Evolutionary conservation across 495 filamentous ascomycete genomes (phyloP), one percentile per base, ranked within the genome.

Genomic region (Geoglossum glabrum): DNA sequence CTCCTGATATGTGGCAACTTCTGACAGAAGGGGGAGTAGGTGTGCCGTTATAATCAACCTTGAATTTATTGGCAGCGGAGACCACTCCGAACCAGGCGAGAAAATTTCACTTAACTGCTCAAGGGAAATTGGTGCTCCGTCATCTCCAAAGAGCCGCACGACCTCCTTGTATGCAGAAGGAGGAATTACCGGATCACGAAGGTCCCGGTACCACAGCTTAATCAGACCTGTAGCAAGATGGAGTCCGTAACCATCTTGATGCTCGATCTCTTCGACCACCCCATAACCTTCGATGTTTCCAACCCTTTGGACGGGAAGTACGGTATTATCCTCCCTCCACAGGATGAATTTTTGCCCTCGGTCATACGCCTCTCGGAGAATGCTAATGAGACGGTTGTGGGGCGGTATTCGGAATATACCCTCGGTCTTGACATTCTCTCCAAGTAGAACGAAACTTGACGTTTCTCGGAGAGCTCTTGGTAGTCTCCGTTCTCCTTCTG

Each of bases 121-220:
- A 31, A 55, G 56, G 27, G 34, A 54, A 27, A 63, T 64, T 49
- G 45, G 38, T 21, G 64, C 45, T 17, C 68, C 62, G 11, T 60
- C 57, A 54, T 66, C 45, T 45, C 69, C 59, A 50, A 64, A 73
- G 33, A 63, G 61, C 30, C 64, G 65, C 47, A 66, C 65, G 38
- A 74, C 36, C 0, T 66, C 66, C 47, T 63, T 57, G 60, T 79
- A 79, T 56, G 60, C 64, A 23, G 67, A 65, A 23, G 62, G 62
- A 0, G 77, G 73, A 57, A 79, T 71, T 55, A 79, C 63, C 8
- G 76, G 76, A 51, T 73, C 69, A 15, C 70, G 70, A 0, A 79
- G 71, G 52, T 74, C 74, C 11, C 74, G 67, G 59, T 79, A 79
- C 73, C 78, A 79, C 7, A 70, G 38, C 62, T 79, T 79, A 61